Conservation (phyloP, 2,329 filamentous ascomycete species). For the Colletotrichum sp. region DNA sequence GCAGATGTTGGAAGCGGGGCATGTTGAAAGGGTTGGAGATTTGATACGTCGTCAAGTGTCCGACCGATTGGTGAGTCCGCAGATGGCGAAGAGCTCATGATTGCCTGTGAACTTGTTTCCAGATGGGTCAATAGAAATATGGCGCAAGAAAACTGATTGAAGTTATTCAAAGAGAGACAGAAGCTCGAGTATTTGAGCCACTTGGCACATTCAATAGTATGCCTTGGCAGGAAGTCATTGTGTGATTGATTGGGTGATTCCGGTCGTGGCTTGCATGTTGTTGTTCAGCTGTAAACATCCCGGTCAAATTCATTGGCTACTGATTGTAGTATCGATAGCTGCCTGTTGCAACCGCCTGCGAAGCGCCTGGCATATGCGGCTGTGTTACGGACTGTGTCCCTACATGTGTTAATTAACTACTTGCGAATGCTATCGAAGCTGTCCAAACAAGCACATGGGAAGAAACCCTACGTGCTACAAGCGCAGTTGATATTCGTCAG, state of each 20-base stretch:
- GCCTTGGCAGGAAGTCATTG: background rate
- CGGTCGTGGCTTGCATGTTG: background rate
- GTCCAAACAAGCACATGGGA: background rate
- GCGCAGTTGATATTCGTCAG: background rate
- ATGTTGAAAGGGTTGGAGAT: background rate
- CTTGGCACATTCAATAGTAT: background rate
- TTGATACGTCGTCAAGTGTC: background rate
- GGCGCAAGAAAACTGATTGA: background rate
- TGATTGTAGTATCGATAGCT: background rate
- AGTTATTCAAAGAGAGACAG: rapidly evolving
- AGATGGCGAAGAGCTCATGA: background rate
- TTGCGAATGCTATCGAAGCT: background rate
- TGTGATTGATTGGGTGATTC: background rate
- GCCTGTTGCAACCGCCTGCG: background rate
- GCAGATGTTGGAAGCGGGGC: background rate
- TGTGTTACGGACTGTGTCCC: background rate
- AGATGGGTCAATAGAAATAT: rapidly evolving
- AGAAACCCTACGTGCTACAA: rapidly evolving
- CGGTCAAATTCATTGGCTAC: background rate
- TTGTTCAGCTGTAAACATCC: background rate
- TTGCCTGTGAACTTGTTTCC: background rate
- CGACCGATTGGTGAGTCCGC: rapidly evolving
- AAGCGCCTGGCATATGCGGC: background rate
- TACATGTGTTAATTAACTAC: rapidly evolving
- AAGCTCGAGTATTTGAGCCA: background rate